Conservation (phyloP, 495 filamentous ascomycete species). For the Penicillium roqueforti region DNA sequence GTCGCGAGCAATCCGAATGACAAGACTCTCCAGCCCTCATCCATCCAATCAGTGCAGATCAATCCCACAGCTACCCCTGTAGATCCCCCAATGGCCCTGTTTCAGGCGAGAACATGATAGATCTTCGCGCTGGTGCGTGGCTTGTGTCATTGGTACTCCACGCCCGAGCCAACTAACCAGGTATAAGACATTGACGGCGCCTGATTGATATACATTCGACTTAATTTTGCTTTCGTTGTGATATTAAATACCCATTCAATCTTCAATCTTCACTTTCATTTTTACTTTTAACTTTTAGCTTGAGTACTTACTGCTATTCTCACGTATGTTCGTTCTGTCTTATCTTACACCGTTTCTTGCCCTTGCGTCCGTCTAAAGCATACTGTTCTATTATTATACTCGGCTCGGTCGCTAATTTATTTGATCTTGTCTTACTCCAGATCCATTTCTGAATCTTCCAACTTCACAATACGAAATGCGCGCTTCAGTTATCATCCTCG, state of each 20-base stretch:
- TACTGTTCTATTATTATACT: not conserved
- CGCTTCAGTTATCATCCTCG: slow-evolving; percentile 13
- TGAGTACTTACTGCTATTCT: no score
- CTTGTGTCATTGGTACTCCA: slow-evolving; percentile 1
- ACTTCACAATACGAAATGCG: slow-evolving; percentile 14
- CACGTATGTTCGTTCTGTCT: not conserved
- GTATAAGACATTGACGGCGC: slow-evolving; percentile 20
- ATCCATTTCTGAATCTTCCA: not conserved
- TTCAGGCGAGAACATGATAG: slow-evolving; percentile 6
- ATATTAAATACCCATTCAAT: not conserved
- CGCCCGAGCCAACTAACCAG: slow-evolving; percentile 11
- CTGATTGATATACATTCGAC: slow-evolving; percentile 16
- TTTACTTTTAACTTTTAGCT: no score
- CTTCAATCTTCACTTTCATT: not conserved
- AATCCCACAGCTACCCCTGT: slow-evolving; percentile 14
- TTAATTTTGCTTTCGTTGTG: not conserved
- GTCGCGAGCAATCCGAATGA: not conserved
- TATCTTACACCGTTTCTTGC: not conserved
- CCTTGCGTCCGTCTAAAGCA: not conserved
- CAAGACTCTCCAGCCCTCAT: slow-evolving; percentile 1
- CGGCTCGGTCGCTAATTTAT: not conserved
- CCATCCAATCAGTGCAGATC: slow-evolving; percentile 4
- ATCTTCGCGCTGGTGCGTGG: slow-evolving; percentile 8
- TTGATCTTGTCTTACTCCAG: not conserved
- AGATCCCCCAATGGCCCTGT: slow-evolving; percentile 15